Evolutionary conservation across 768 basidiomycete species (phyloP).

Genomic region (Mycena olivaceomarginata): DNA sequence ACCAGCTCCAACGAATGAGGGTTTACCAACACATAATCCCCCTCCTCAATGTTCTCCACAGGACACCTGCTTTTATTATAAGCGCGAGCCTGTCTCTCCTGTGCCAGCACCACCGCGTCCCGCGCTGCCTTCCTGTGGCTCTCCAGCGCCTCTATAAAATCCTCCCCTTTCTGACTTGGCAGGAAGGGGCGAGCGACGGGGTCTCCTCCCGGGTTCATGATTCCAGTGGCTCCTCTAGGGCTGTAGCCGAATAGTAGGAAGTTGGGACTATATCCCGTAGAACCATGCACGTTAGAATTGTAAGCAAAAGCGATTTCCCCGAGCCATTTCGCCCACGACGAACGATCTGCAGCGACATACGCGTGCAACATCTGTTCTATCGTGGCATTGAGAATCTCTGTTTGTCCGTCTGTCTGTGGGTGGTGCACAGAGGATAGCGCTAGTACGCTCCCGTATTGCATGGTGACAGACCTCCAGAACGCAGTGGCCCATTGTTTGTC

Average conservation of each 20-base stretch:
- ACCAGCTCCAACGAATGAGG: neutral
- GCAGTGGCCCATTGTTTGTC: neutral
- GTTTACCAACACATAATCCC: neutral
- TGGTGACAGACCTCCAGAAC: neutral
- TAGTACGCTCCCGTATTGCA: neutral
- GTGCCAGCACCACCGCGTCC: neutral
- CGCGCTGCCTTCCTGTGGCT: neutral
- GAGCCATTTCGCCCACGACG: neutral
- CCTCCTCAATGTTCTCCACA: neutral
- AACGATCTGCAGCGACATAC: too few relatives aligned
- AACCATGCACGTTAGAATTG: neutral
- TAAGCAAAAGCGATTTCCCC: neutral
- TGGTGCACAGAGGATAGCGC: neutral
- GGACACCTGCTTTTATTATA: conserved; percentile 1
- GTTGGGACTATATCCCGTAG: neutral
- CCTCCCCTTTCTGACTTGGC: neutral
- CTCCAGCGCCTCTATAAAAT: neutral
- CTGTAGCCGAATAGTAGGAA: neutral
- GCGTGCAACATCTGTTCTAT: too few relatives aligned
- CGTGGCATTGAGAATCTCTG: too few relatives aligned
- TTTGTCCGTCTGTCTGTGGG: neutral
- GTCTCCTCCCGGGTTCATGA: neutral
- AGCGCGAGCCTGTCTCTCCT: neutral
- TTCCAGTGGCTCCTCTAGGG: too few relatives aligned
- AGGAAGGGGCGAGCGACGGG: neutral